Evolutionary conservation across 2,329 filamentous ascomycete species (phyloP).

Genomic region (Harringtonia lauricola): DNA sequence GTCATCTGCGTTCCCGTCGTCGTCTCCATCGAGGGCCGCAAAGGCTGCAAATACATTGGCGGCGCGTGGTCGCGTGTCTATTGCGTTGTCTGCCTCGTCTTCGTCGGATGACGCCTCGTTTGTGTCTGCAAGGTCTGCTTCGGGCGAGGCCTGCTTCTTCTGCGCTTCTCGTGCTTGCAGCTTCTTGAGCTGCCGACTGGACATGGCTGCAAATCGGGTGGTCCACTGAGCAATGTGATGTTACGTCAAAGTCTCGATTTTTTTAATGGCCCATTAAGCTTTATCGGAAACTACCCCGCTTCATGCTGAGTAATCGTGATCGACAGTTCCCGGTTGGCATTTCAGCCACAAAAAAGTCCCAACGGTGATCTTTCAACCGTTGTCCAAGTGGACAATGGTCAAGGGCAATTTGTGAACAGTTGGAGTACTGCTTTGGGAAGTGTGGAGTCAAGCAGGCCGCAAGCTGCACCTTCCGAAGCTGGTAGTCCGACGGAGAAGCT

Average conservation of each 20-base stretch:
- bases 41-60: slow-evolving; percentile 31
- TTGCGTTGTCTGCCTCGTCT: background rate
- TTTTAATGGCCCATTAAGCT: background rate
- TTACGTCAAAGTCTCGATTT: too few species aligned
- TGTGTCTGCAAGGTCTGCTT: slow-evolving; percentile 16
- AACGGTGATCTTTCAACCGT: too few species aligned
- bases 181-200: slow-evolving; percentile 39
- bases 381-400: too few species aligned
- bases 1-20: slow-evolving; percentile 28
- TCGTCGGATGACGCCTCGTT: slow-evolving; percentile 15
- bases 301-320: slow-evolving; percentile 6
- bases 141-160: slow-evolving; percentile 16
- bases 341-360: too few species aligned
- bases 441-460: too few species aligned
- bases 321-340: too few species aligned
- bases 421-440: too few species aligned
- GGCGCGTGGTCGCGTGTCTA: background rate
- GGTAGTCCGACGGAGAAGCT: too few species aligned
- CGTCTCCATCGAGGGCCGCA: slow-evolving; percentile 36
- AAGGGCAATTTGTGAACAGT: too few species aligned
- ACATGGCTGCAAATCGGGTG: slow-evolving; percentile 26
- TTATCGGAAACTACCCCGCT: background rate
- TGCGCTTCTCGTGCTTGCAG: slow-evolving; percentile 36
- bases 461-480: too few species aligned
- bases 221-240: too few species aligned